phyloP scores from a whole-genome alignment of 345 rosid genomes.

The Barbarea vulgaris region DNA sequence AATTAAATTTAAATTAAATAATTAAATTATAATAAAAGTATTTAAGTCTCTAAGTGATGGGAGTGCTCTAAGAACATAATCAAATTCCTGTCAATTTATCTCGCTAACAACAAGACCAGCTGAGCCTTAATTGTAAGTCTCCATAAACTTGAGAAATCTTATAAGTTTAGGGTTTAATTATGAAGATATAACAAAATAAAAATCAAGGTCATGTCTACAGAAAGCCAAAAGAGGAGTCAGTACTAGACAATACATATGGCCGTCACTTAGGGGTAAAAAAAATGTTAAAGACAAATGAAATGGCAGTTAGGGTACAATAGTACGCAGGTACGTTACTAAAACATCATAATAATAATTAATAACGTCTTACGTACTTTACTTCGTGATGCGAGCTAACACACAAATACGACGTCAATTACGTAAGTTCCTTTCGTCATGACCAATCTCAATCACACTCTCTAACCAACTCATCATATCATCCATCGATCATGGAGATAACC shows the following conservation, averaged over 20 bases:
- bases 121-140: too few relatives aligned
- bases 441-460: constrained; percentile 19
- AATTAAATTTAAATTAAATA: too few relatives aligned
- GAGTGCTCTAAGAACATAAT: too few relatives aligned
- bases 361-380: constrained; percentile 32
- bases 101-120: too few relatives aligned
- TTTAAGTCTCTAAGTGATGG: too few relatives aligned
- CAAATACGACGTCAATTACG: constrained; percentile 34
- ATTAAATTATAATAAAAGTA: too few relatives aligned
- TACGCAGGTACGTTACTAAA: constrained; percentile 32
- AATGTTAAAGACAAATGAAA: constrained; percentile 27
- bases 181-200: neutral
- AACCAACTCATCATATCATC: neutral
- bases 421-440: constrained; percentile 31
- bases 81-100: too few relatives aligned
- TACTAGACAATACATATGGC: constrained; percentile 17
- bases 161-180: neutral
- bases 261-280: constrained; percentile 29
- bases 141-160: too few relatives aligned
- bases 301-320: constrained; percentile 38
- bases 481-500: constrained; percentile 6
- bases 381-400: constrained; percentile 38
- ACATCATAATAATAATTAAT: constrained; percentile 33
- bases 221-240: constrained; percentile 9
- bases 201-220: neutral